Conservation (phyloP, 1,284 basidiomycete species). For the Cutaneotrichosporon sp. region DNA sequence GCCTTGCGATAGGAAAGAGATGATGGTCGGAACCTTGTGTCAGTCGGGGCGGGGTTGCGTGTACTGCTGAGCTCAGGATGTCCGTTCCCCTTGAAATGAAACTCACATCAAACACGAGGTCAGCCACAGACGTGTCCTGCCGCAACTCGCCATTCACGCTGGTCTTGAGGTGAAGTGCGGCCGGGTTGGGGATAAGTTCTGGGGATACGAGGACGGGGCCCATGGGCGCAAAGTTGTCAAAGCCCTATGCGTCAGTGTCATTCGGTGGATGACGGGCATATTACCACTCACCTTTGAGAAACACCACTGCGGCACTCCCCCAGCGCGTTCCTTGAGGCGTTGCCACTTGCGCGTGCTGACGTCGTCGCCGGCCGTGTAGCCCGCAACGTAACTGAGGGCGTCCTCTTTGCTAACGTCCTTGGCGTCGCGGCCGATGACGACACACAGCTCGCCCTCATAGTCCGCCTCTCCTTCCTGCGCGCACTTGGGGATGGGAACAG, state of each 20-base stretch:
- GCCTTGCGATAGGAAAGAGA: conserved; percentile 75
- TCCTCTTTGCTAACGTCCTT: conserved; percentile 72
- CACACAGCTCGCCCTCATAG: conserved; percentile 80
- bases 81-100: background rate
- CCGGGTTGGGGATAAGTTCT: conserved; percentile 25
- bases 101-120: conserved; percentile 24
- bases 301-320: conserved; percentile 32
- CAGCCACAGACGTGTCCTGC: conserved; percentile 20
- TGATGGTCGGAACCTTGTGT: conserved; percentile 19
- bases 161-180: conserved; percentile 20
- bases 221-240: conserved; percentile 57
- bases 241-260: conserved; percentile 19
- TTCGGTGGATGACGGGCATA: too few relatives aligned
- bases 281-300: conserved; percentile 26
- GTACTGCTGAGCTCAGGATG: too few relatives aligned
- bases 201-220: conserved; percentile 71
- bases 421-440: conserved; percentile 76
- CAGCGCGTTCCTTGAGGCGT: conserved; percentile 20
- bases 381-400: conserved; percentile 76
- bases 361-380: conserved; percentile 74
- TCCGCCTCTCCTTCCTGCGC: conserved; percentile 72
- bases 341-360: conserved; percentile 53
- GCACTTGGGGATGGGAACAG: conserved; percentile 64
- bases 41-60: background rate
- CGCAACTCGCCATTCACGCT: conserved; percentile 25